These are phyloP conservation scores for Cystobasidium onofrii DNA, from an alignment of 768 basidiomycete species.

Conservation along the genomic window DNA sequence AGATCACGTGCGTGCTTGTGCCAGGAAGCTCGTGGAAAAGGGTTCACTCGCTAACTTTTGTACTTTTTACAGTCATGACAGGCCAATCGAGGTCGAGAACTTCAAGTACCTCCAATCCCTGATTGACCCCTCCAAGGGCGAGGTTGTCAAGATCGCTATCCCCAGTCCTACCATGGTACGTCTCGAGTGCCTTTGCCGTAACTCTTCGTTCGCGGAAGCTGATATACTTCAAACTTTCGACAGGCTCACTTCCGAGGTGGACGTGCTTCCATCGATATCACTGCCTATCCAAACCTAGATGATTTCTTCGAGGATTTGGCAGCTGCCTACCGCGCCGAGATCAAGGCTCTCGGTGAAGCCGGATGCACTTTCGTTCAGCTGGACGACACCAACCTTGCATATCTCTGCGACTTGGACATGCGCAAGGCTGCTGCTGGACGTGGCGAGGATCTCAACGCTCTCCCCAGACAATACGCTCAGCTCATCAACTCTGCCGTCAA, in stretches of 20 bases:
- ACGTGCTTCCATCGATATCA: slow-evolving; percentile 33
- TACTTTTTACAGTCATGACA: neutral
- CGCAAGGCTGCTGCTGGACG: slow-evolving; percentile 34
- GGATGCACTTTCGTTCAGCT: slow-evolving; percentile 39
- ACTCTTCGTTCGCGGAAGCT: neutral
- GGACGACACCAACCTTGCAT: slow-evolving; percentile 40
- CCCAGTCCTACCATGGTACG: slow-evolving; percentile 41
- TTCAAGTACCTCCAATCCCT: slow-evolving; percentile 40
- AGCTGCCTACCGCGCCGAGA: slow-evolving; percentile 36
- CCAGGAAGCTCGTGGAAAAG: neutral
- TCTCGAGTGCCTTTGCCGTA: neutral
- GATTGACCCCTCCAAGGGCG: slow-evolving; percentile 28
- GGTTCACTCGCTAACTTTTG: neutral
- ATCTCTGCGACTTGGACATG: slow-evolving; percentile 37
- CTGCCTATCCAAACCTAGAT: slow-evolving; percentile 36
- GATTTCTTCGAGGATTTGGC: slow-evolving; percentile 40
- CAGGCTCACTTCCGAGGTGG: slow-evolving; percentile 40
- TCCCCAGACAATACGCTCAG: slow-evolving; percentile 36
- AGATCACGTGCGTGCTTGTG: slow-evolving; percentile 31
- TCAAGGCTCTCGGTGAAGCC: slow-evolving; percentile 34
- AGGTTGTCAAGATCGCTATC: slow-evolving; percentile 42
- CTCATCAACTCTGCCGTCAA: slow-evolving; percentile 37
- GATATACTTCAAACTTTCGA: neutral
- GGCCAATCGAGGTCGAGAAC: slow-evolving; percentile 42
- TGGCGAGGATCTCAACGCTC: slow-evolving; percentile 37